These are phyloP conservation scores for Trichoderma sp. DNA, from an alignment of 2,329 filamentous ascomycete genomes.

Conservation along the genomic window DNA sequence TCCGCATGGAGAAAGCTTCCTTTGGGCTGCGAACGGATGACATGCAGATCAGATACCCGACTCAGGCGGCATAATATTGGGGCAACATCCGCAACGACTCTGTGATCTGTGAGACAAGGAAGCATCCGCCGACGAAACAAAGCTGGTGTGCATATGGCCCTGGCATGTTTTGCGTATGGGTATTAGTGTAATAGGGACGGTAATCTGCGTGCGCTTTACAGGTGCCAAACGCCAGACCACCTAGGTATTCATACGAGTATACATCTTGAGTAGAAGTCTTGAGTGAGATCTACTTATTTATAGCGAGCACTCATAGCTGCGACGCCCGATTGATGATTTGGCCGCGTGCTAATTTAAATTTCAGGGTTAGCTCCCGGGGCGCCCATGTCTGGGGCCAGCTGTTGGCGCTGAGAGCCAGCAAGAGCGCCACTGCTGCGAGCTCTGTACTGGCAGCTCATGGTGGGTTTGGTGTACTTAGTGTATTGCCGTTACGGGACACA, in stretches of 20 bases:
- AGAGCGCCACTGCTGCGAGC: background rate
- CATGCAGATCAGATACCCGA: constrained; percentile 21
- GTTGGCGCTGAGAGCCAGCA: background rate
- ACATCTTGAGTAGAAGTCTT: background rate
- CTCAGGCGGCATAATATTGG: constrained; percentile 11
- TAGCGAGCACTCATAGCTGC: background rate
- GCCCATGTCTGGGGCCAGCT: constrained; percentile 5
- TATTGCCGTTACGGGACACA: background rate
- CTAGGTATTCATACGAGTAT: background rate
- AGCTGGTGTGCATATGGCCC: constrained; percentile 12
- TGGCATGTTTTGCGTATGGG: background rate
- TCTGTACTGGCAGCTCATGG: background rate
- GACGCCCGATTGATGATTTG: constrained; percentile 18
- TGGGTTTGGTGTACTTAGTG: background rate
- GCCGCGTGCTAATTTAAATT: constrained; percentile 18
- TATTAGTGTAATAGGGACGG: background rate
- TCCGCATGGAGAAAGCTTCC: constrained; percentile 16
- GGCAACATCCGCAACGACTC: background rate
- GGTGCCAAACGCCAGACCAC: background rate
- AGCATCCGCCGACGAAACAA: background rate
- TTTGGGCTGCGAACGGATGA: background rate
- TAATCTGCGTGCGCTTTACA: background rate
- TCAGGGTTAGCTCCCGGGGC: constrained; percentile 22
- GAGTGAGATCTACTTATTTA: background rate
- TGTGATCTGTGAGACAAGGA: background rate